These are phyloP conservation scores for Aspergillus floridensis DNA, from an alignment of 2,329 filamentous ascomycete genomes.

Conservation along the genomic window DNA sequence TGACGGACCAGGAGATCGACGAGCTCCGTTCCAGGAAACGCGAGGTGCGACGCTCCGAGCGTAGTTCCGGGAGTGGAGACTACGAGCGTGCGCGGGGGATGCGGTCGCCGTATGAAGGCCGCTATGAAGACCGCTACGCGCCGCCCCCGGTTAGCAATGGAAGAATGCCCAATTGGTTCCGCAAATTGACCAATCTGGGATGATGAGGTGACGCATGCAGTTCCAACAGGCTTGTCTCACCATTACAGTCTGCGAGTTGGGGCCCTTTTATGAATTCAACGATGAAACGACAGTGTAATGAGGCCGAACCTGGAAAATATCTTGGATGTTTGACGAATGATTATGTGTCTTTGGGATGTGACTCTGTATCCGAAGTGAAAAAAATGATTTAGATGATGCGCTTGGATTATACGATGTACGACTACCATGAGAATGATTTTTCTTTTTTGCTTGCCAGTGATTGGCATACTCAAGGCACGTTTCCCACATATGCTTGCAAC, in stretches of 20 bases:
- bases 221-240: neutral
- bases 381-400: neutral
- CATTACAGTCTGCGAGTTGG: neutral
- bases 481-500: no score
- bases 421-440: neutral
- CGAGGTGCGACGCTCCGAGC: slow-evolving; percentile 30
- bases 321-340: neutral
- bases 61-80: slow-evolving; percentile 42
- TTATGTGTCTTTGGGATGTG: neutral
- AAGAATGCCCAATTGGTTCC: slow-evolving; percentile 45
- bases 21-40: slow-evolving; percentile 35
- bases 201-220: slow-evolving; percentile 13
- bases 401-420: neutral
- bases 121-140: slow-evolving; percentile 28
- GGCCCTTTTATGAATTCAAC: slow-evolving; percentile 9
- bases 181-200: slow-evolving; percentile 39
- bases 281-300: slow-evolving; percentile 12
- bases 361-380: neutral
- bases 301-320: neutral
- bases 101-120: slow-evolving; percentile 8
- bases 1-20: slow-evolving; percentile 41
- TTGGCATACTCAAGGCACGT: no score
- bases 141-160: slow-evolving; percentile 25
- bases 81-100: slow-evolving; percentile 38
- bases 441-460: no score